Evolutionary conservation across 1,284 basidiomycete species (phyloP), one percentile per base, ranked within the genome.

Genomic region (Naganishia sp.): DNA sequence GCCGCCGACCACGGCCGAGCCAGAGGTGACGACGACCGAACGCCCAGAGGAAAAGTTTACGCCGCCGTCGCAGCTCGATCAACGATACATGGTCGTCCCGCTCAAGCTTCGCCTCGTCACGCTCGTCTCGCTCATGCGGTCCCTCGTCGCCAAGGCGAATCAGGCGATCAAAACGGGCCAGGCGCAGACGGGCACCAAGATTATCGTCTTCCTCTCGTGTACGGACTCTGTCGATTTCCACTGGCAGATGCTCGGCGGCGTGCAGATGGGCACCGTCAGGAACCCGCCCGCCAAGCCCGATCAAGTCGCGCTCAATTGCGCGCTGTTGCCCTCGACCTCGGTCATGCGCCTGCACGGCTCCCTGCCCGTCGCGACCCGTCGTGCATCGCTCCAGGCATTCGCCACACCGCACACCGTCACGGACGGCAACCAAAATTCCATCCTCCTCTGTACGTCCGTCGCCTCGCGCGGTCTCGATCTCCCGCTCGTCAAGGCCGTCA

Each of bases 181-280:
- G 25, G 48, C 49, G 42, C 13, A 36, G 33, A 44, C 33, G 4
- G 78, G 82, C 0, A 78, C 74, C 52, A 83, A 84, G 71, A 87
- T 97, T 52, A 93, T 99, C 63, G 93, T 99, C 6, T 99, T 99
- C 79, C 82, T 99, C 68, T 94, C 90, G 73, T 98, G 94, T 73
- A 99, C 94, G 2, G 94, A 98, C 78, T 92, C 93, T 1, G 96
- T 99, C 42, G 95, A 99, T 78, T 98, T 94, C 75, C 93, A 97
- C 77, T 99, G 92, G 90, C 85, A 85, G 55, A 82, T 97, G n/a
- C 80, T 99, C 0, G 90, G 89, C 1, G 86, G 87, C 1, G 84
- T 90, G 23, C 78, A 80, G 10, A 95, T 98, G 91, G 86, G 84
- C 11, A 43, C 74, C 50, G 10, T 13, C 78, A 73, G 0, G 74